Evolutionary conservation across 2,329 filamentous ascomycete genomes (phyloP).

Genomic region (Penicillium sp.): DNA sequence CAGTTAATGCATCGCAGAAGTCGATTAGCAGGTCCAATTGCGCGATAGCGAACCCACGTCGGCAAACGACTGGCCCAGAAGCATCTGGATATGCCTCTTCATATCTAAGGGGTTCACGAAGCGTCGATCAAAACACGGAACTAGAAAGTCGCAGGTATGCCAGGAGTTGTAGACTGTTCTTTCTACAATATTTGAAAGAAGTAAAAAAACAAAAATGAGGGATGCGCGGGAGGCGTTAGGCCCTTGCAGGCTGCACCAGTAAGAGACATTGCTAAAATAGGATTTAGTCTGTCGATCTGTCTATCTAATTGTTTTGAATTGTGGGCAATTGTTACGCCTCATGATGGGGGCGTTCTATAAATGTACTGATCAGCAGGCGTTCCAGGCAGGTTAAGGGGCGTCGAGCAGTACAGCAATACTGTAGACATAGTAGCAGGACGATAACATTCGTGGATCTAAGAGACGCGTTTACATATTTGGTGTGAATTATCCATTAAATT

Average conservation of each 20-base stretch:
- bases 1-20: neutral
- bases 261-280: conserved; percentile 2
- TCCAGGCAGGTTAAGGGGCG: neutral
- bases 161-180: neutral
- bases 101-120: conserved; percentile 7
- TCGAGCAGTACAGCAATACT: neutral
- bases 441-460: neutral
- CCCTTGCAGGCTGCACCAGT: conserved; percentile 18
- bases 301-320: neutral
- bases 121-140: conserved; percentile 13
- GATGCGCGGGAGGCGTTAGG: conserved; percentile 4
- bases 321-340: neutral
- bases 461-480: neutral
- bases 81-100: neutral
- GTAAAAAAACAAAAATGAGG: neutral
- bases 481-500: neutral
- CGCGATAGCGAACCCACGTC: conserved; percentile 13
- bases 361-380: neutral
- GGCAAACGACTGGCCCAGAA: neutral
- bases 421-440: neutral
- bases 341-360: neutral
- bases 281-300: conserved; percentile 8
- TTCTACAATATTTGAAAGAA: neutral
- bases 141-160: conserved; percentile 10
- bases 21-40: neutral